phyloP scores from a whole-genome alignment of 768 basidiomycete genomes.

The Podaxis mareebaensis region DNA sequence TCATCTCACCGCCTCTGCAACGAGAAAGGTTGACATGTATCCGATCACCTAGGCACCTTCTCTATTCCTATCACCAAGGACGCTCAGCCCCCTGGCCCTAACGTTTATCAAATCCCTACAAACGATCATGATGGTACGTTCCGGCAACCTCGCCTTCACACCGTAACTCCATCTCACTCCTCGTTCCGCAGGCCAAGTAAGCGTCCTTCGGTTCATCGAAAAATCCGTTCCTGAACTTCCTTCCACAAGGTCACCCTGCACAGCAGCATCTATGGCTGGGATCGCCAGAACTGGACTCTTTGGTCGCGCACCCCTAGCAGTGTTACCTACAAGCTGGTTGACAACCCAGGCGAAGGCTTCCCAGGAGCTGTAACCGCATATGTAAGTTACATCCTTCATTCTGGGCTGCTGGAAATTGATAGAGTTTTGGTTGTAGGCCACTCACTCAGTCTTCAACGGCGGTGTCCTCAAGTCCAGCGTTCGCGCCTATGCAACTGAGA shows the following conservation, averaged over 20 bases:
- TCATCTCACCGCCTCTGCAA: background rate
- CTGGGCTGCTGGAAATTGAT: background rate
- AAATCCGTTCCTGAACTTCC: background rate
- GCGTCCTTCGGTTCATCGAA: background rate
- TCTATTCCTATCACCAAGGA: slow-evolving; percentile 52
- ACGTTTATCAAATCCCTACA: slow-evolving; percentile 49
- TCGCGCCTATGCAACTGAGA: slow-evolving; percentile 46
- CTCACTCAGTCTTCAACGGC: slow-evolving; percentile 45
- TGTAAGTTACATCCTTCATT: slow-evolving; percentile 26
- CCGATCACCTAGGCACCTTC: slow-evolving; percentile 42
- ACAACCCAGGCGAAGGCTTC: slow-evolving; percentile 55
- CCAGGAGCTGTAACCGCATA: slow-evolving; percentile 47
- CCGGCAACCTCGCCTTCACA: background rate
- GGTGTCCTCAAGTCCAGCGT: slow-evolving; percentile 43
- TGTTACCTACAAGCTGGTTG: slow-evolving; percentile 54
- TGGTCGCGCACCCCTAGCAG: slow-evolving; percentile 41
- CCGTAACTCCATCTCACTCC: background rate
- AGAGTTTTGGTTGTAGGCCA: slow-evolving; percentile 33
- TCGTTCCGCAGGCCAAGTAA: slow-evolving; percentile 23
- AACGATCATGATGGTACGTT: slow-evolving; percentile 49
- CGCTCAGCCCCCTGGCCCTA: slow-evolving; percentile 42
- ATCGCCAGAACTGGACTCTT: slow-evolving; percentile 56
- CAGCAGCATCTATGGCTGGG: slow-evolving; percentile 58
- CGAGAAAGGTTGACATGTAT: background rate
- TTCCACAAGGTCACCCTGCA: slow-evolving; percentile 49